phyloP scores from a whole-genome alignment of 2,329 filamentous ascomycete species.

The Xylaria sp. region DNA sequence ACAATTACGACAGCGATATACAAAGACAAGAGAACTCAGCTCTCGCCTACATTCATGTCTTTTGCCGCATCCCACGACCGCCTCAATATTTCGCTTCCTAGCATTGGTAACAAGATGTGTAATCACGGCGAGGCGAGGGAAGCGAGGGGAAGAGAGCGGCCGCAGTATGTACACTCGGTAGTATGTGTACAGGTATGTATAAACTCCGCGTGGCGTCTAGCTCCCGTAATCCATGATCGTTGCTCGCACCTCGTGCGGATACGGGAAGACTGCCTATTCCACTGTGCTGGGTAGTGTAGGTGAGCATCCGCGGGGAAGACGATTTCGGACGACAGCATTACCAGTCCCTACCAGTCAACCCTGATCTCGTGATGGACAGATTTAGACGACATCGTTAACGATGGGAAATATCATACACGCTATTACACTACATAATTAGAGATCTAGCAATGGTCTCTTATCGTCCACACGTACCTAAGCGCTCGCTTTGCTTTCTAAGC shows the following conservation, averaged over 20 bases:
- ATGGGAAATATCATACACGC: not conserved
- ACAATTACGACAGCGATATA: not conserved
- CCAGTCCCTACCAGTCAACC: slow-evolving; percentile 9
- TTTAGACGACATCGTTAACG: slow-evolving; percentile 3
- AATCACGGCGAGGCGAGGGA: not conserved
- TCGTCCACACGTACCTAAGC: not conserved
- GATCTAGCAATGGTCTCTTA: not conserved
- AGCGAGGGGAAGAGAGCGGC: not conserved
- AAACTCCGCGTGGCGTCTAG: slow-evolving; percentile 13
- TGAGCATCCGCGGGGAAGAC: slow-evolving; percentile 3
- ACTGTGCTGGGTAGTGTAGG: not conserved
- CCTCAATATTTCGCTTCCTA: slow-evolving; percentile 15
- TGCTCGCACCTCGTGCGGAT: not conserved
- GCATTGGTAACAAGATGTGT: not conserved
- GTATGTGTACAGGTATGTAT: slow-evolving; percentile 2
- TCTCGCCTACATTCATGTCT: not conserved
- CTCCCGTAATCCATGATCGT: slow-evolving; percentile 11
- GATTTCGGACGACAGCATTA: slow-evolving; percentile 4
- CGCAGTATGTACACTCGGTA: not conserved
- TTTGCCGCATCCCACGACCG: slow-evolving; percentile 10
- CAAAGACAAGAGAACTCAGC: slow-evolving; percentile 7
- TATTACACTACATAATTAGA: not conserved
- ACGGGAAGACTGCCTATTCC: not conserved
- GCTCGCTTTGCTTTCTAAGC: not conserved
- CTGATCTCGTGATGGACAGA: slow-evolving; percentile 14